A percentile compares a stretch with the other conserved stretches of the same genome.
Evolutionary conservation across 2,329 filamentous ascomycete species (phyloP).

Genomic region (Elsinoe arachidis): DNA sequence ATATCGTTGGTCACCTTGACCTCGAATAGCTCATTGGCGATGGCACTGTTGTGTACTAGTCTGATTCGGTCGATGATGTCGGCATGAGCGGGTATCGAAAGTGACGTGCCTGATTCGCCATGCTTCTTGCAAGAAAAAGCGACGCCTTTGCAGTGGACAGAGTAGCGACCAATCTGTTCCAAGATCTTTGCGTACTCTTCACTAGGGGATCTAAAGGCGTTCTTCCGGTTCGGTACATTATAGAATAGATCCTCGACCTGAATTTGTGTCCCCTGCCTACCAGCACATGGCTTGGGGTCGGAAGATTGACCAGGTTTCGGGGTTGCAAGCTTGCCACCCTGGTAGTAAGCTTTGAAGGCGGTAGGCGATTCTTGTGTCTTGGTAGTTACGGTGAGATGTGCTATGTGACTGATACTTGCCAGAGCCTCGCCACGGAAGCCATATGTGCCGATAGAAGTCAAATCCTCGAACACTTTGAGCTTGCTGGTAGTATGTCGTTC

Average conservation of each 20-base stretch:
- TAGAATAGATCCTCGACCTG: constrained; percentile 95
- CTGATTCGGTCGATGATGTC: constrained; percentile 74
- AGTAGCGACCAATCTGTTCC: constrained; percentile 87
- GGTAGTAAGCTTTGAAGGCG: constrained; percentile 85
- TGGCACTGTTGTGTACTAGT: constrained; percentile 73
- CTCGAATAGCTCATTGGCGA: constrained; percentile 80
- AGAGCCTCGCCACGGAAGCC: constrained; percentile 96
- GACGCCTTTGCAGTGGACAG: constrained; percentile 83
- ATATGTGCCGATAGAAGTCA: constrained; percentile 84
- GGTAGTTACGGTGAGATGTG: constrained; percentile 89
- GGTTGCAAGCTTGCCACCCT: constrained; percentile 70
- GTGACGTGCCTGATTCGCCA: constrained; percentile 72
- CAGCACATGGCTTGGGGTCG: constrained; percentile 81
- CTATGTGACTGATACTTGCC: constrained; percentile 96
- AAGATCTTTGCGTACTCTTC: constrained; percentile 98
- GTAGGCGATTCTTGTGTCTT: constrained; percentile 80
- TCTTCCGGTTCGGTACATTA: constrained; percentile 80
- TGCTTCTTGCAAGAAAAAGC: constrained; percentile 96
- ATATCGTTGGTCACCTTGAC: constrained; percentile 63
- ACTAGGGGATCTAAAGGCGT: constrained; percentile 80
- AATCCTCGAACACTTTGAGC: constrained; percentile 83
- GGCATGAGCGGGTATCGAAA: constrained; percentile 68
- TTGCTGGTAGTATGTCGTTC: constrained; percentile 97
- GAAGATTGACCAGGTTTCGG: constrained; percentile 79
- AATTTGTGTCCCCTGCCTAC: constrained; percentile 85